Percentiles rank a stretch among this genome's conserved stretches.
These are phyloP conservation scores for Larix sibirica DNA, from an alignment of 83 land plant genomes.

Conservation along the genomic window DNA sequence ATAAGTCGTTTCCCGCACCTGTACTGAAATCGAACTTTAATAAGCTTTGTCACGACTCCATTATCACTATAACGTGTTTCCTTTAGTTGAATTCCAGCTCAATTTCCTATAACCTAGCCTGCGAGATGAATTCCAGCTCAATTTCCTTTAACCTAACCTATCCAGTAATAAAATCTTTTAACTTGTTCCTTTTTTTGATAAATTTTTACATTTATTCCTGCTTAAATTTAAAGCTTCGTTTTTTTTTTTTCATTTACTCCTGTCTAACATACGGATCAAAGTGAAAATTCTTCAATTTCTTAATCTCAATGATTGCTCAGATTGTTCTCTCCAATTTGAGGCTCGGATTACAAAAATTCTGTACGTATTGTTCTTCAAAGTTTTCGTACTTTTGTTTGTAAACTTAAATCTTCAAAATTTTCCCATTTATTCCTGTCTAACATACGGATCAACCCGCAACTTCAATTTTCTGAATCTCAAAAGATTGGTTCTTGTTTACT, in stretches of 20 bases:
- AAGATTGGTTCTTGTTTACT: background rate
- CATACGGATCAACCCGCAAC: background rate
- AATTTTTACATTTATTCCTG: background rate
- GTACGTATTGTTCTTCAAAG: background rate
- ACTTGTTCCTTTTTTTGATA: too few relatives aligned
- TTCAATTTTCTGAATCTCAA: background rate
- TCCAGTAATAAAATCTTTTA: too few relatives aligned
- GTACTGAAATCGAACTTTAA: too few relatives aligned
- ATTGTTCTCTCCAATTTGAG: background rate
- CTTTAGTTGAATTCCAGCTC: too few relatives aligned
- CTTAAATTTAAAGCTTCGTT: background rate
- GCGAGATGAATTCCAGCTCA: too few relatives aligned
- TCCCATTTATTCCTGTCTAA: background rate
- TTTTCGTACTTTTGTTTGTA: background rate
- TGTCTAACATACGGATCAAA: background rate
- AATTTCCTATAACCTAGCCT: too few relatives aligned
- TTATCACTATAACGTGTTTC: too few relatives aligned
- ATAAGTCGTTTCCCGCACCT: too few relatives aligned
- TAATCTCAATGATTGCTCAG: background rate
- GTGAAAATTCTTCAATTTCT: background rate
- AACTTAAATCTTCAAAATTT: background rate
- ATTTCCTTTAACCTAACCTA: too few relatives aligned
- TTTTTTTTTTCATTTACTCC: background rate
- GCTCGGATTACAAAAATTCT: background rate
- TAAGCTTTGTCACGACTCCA: too few relatives aligned